These are phyloP conservation scores for Dillenia turbinata DNA, from an alignment of 164 flowering plant species.

Conservation along the genomic window DNA sequence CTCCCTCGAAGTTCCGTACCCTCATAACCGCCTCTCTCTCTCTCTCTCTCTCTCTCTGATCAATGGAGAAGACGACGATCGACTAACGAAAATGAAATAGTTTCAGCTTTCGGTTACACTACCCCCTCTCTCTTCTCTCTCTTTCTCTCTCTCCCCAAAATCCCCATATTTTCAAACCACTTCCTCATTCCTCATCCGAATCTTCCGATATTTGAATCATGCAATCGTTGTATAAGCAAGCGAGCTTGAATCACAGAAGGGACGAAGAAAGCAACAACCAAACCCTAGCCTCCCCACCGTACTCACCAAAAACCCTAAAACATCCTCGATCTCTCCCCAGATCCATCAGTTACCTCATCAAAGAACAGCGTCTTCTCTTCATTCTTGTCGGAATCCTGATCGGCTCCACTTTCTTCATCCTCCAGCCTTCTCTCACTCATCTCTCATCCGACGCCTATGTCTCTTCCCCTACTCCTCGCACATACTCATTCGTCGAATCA, in stretches of 20 bases:
- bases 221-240: slow-evolving; percentile 79
- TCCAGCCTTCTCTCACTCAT: slow-evolving; percentile 58
- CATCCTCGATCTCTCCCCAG: slow-evolving; percentile 64
- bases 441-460: slow-evolving; percentile 23
- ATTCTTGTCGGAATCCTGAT: slow-evolving; percentile 77
- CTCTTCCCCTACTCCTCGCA: slow-evolving; percentile 10
- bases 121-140: too few species aligned
- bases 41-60: too few species aligned
- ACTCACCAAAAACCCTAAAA: slow-evolving; percentile 56
- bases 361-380: slow-evolving; percentile 80
- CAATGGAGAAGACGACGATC: too few species aligned
- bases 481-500: slow-evolving; percentile 2
- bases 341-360: slow-evolving; percentile 70
- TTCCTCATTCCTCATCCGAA: too few species aligned
- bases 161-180: too few species aligned
- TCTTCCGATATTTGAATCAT: slow-evolving; percentile 17
- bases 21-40: too few species aligned
- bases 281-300: slow-evolving; percentile 21
- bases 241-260: slow-evolving; percentile 36
- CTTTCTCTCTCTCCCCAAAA: too few species aligned
- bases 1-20: too few species aligned
- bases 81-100: too few species aligned
- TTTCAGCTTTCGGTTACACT: too few species aligned
- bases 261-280: slow-evolving; percentile 47
- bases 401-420: slow-evolving; percentile 79